A percentile compares a stretch with the other conserved stretches of the same genome.
phyloP scores from a whole-genome alignment of 352 stramenopile genomes.

The Salisapilia sapeloensis region DNA sequence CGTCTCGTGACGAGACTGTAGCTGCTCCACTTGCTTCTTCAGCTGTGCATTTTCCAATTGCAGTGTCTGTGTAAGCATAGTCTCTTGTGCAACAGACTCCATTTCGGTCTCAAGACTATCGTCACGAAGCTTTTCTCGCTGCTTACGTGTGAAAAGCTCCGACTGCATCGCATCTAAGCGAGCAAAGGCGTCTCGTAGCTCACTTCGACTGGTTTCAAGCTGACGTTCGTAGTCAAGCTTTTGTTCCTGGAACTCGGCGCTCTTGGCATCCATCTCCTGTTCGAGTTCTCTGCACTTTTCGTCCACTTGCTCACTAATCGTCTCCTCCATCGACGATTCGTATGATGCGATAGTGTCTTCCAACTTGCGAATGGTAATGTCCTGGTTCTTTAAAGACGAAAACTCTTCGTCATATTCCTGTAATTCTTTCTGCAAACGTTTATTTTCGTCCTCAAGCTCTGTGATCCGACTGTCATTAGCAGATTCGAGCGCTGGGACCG shows the following conservation, averaged over 20 bases:
- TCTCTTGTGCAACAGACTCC: slow-evolving; percentile 77
- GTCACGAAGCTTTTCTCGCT: slow-evolving; percentile 36
- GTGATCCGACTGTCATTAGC: slow-evolving; percentile 41
- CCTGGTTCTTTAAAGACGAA: slow-evolving; percentile 89
- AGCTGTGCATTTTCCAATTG: slow-evolving; percentile 71
- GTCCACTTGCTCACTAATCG: slow-evolving; percentile 38
- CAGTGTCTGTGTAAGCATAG: slow-evolving; percentile 56
- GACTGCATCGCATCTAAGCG: slow-evolving; percentile 83
- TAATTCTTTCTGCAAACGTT: slow-evolving; percentile 78
- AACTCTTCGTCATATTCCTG: slow-evolving; percentile 91
- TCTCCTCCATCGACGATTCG: slow-evolving; percentile 46
- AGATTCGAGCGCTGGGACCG: slow-evolving; percentile 46
- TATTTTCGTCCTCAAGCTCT: slow-evolving; percentile 83
- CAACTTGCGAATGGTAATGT: slow-evolving; percentile 94
- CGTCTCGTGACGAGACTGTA: slow-evolving; percentile 23
- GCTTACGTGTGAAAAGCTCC: slow-evolving; percentile 82
- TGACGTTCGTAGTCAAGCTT: slow-evolving; percentile 54
- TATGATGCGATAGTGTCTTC: slow-evolving; percentile 79
- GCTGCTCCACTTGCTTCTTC: slow-evolving; percentile 71
- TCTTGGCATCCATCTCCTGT: slow-evolving; percentile 39
- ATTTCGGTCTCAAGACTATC: slow-evolving; percentile 66
- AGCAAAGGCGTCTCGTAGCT: slow-evolving; percentile 44
- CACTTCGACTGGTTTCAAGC: slow-evolving; percentile 28
- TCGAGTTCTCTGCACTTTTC: slow-evolving; percentile 48
- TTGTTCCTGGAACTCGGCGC: slow-evolving; percentile 68